These are phyloP conservation scores for Stropharia rugosoannulata DNA, from an alignment of 768 basidiomycete genomes.

Conservation along the genomic window DNA sequence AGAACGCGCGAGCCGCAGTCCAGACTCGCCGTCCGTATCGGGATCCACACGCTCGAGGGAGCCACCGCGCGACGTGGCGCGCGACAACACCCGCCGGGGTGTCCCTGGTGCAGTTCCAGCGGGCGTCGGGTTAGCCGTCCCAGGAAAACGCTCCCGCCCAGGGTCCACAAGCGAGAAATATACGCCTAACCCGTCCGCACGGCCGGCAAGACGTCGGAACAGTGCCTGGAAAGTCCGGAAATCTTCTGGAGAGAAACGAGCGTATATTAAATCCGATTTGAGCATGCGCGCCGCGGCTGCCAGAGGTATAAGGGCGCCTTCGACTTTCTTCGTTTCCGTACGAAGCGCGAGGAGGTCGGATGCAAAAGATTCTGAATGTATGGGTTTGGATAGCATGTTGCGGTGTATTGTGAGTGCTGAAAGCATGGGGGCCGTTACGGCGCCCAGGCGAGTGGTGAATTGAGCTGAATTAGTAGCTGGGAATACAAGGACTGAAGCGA, in stretches of 20 bases:
- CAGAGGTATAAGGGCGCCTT: conserved; percentile 50
- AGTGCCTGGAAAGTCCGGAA: conserved; percentile 49
- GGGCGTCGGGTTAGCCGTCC: conserved; percentile 24
- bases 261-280: conserved; percentile 57
- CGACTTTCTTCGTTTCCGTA: conserved; percentile 33
- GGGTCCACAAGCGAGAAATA: conserved; percentile 70
- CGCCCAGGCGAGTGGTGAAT: conserved; percentile 51
- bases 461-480: conserved; percentile 60
- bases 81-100: conserved; percentile 1
- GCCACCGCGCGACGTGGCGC: background rate
- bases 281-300: conserved; percentile 53
- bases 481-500: conserved; percentile 54
- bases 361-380: conserved; percentile 39
- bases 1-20: background rate
- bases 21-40: background rate
- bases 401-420: conserved; percentile 46
- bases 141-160: conserved; percentile 54
- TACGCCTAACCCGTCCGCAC: conserved; percentile 59
- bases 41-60: background rate
- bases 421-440: conserved; percentile 47
- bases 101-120: conserved; percentile 5
- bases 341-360: conserved; percentile 28
- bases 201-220: conserved; percentile 48
- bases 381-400: conserved; percentile 40
- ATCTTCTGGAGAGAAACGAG: conserved; percentile 58